Evolutionary conservation across 805 yeast genomes (phyloP).

Genomic region (Barnettozyma botsteinii): DNA sequence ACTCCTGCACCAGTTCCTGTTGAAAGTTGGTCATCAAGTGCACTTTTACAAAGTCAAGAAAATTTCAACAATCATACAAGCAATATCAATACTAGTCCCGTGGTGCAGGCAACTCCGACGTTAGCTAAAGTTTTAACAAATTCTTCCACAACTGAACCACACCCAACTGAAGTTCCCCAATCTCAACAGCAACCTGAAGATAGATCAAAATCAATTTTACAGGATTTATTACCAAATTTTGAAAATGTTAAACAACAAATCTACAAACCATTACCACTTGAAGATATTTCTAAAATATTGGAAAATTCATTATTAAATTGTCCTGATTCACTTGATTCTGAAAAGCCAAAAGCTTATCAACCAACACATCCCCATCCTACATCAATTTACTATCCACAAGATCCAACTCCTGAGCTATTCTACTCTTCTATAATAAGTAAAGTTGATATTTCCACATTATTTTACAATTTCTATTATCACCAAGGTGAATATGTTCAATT

Average conservation of each 20-base stretch:
- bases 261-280: conserved; percentile 47
- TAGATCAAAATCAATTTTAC: conserved; percentile 10
- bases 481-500: conserved; percentile 68
- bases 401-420: conserved; percentile 50
- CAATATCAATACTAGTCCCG: conserved; percentile 9
- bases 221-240: conserved; percentile 25
- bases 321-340: conserved; percentile 91
- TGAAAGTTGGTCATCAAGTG: conserved; percentile 9
- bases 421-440: conserved; percentile 57
- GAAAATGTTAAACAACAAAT: conserved; percentile 36
- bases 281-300: conserved; percentile 49
- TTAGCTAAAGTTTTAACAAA: conserved; percentile 9
- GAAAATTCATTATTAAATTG: conserved; percentile 81
- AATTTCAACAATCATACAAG: background rate
- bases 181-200: conserved; percentile 11
- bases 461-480: conserved; percentile 83
- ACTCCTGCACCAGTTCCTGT: conserved; percentile 1
- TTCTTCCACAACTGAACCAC: conserved; percentile 1
- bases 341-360: conserved; percentile 61
- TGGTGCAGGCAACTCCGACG: conserved; percentile 6
- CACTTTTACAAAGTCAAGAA: background rate
- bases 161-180: conserved; percentile 12
- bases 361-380: conserved; percentile 87
- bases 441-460: conserved; percentile 81
- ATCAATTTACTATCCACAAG: conserved; percentile 84